Conservation (phyloP, 805 yeast genomes). For the Saturnispora saitoi region DNA sequence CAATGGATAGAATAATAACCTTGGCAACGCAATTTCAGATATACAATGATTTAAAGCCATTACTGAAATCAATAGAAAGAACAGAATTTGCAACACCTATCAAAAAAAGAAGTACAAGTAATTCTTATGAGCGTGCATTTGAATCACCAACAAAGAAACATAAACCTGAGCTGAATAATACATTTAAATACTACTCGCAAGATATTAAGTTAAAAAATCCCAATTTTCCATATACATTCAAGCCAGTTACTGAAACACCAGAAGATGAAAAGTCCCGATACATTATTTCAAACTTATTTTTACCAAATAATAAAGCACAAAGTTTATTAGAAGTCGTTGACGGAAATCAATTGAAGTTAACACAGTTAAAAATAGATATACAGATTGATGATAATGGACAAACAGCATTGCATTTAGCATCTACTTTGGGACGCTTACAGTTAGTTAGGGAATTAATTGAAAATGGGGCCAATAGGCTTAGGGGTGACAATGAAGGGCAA, state of each 20-base stretch:
- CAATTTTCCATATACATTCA: constrained; percentile 40
- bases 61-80: constrained; percentile 36
- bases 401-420: constrained; percentile 92
- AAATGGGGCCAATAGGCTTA: constrained; percentile 55
- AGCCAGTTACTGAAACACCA: constrained; percentile 31
- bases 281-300: constrained; percentile 42
- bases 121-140: not conserved
- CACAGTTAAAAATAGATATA: constrained; percentile 54
- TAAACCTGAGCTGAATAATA: constrained; percentile 1
- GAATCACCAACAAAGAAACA: constrained; percentile 7
- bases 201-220: constrained; percentile 34
- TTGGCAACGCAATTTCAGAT: constrained; percentile 44
- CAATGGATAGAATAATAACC: constrained; percentile 48
- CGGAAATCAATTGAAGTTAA: constrained; percentile 21
- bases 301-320: constrained; percentile 32
- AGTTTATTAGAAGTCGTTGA: constrained; percentile 23
- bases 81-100: constrained; percentile 1
- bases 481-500: constrained; percentile 80
- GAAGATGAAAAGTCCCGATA: constrained; percentile 27
- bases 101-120: constrained; percentile 5
- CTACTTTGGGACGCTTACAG: constrained; percentile 73
- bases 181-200: constrained; percentile 16
- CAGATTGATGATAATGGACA: constrained; percentile 92
- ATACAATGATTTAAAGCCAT: constrained; percentile 41
- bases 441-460: constrained; percentile 63